Evolutionary conservation across 441 rosid genomes (phyloP), one percentile per base, ranked within the genome.

Genomic region (Rhodomyrtus psidioides): DNA sequence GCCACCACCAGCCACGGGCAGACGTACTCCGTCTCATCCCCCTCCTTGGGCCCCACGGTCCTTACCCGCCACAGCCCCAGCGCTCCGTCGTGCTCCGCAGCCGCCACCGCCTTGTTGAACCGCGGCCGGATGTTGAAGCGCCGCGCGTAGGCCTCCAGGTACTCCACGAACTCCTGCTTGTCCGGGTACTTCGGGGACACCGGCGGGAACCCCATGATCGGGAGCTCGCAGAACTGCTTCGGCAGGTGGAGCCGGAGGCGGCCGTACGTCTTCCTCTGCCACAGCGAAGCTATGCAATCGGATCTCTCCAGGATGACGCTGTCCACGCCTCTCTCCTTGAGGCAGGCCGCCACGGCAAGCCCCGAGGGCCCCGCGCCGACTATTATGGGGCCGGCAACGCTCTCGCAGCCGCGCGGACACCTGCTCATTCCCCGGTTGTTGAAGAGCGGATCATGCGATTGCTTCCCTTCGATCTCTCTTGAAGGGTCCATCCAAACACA

Each of bases 391-490:
- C 90, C 88, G 4, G 56, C 14, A 82, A 87, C 87, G 8, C 9
- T 3, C 24, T 34, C n/a, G 75, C 75, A 17, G 54, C 91, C 85
- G 30, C 83, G 6, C 12, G n/a, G 3, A 23, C 21, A 16, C 39
- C 85, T 86, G 23, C 56, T 88, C 90, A 76, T 91, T 81, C 87
- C 89, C 60, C 7, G 0, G 46, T 86, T 83, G 26, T 84, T 82
- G 56, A 91, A 87, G 82, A 92, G 59, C 46, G 94, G 95, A 90
- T 95, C 98, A 88, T 97, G 94, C 44, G 88, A 91, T 89, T 90
- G 94, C 90, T 97, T 96, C 15, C 98, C 95, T 93, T 95, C 93
- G 76, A 95, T 92, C 90, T 96, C 99, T 88, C 92, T 93, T 87
- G 70, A 86, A 90, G 59, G 87, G 30, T 91, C 93, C 96, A 92